Percentiles rank a stretch among this genome's conserved stretches.
These are phyloP conservation scores for Capillidium rhysosporum DNA, from an alignment of 371 early-diverging fungal genomes.

Conservation along the genomic window DNA sequence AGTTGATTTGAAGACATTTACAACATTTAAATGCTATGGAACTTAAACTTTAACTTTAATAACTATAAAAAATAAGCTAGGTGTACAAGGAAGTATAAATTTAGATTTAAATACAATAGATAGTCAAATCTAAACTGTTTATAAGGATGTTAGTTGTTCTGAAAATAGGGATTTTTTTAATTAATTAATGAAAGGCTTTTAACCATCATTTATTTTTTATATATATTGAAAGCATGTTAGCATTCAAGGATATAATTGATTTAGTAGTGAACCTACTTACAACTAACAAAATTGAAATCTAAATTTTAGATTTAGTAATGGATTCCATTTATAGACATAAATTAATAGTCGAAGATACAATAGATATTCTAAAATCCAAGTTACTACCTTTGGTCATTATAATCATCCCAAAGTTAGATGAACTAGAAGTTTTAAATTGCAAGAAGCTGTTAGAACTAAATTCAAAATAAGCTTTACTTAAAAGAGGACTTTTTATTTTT, in stretches of 20 bases:
- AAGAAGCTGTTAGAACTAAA: slow-evolving; percentile 21
- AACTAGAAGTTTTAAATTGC: slow-evolving; percentile 48
- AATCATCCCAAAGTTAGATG: slow-evolving; percentile 65
- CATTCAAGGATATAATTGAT: slow-evolving; percentile 32
- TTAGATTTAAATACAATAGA: slow-evolving; percentile 37
- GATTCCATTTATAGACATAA: slow-evolving; percentile 47
- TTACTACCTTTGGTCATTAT: slow-evolving; percentile 46
- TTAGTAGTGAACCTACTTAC: slow-evolving; percentile 24
- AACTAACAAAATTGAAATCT: slow-evolving; percentile 14
- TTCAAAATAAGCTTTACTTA: slow-evolving; percentile 37
- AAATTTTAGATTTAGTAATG: slow-evolving; percentile 78
- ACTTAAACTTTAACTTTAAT: slow-evolving; percentile 53
- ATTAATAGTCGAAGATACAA: slow-evolving; percentile 37
- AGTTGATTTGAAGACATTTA: slow-evolving; percentile 74
- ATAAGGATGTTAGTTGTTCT: slow-evolving; percentile 56
- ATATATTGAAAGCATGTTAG: slow-evolving; percentile 52
- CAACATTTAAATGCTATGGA: slow-evolving; percentile 45
- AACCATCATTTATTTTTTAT: neutral
- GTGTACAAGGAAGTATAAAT: slow-evolving; percentile 43
- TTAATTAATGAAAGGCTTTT: neutral
- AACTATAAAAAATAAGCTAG: slow-evolving; percentile 64
- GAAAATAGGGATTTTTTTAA: slow-evolving; percentile 35
- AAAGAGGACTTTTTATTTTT: slow-evolving; percentile 58
- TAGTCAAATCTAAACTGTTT: slow-evolving; percentile 43
- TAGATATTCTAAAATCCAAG: slow-evolving; percentile 22